A percentile compares a stretch with the other conserved stretches of the same genome.
phyloP scores from a whole-genome alignment of 2,329 filamentous ascomycete genomes.

The Scedosporium aurantiacum region DNA sequence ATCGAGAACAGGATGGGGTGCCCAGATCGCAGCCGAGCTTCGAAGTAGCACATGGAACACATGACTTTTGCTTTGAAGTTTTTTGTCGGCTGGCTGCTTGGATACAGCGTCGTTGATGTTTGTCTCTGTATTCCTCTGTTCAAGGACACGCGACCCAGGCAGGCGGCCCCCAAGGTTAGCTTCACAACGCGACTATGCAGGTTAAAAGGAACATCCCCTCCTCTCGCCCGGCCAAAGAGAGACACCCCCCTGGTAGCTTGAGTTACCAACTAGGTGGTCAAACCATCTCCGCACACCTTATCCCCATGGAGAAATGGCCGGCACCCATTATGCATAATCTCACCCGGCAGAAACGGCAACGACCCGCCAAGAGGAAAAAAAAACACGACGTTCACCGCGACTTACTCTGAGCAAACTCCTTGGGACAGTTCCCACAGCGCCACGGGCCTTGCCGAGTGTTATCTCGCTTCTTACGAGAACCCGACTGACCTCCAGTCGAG shows the following conservation, averaged over 20 bases:
- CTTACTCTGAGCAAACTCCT: background rate
- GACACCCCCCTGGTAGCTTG: too few relatives aligned
- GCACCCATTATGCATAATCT: background rate
- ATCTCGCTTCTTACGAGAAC: conserved; percentile 1
- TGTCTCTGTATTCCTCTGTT: background rate
- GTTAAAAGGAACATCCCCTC: background rate
- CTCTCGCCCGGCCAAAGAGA: background rate
- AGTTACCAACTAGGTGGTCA: too few relatives aligned
- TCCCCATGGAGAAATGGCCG: too few relatives aligned
- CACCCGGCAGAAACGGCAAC: background rate
- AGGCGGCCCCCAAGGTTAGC: background rate
- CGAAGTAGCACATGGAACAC: conserved; percentile 1
- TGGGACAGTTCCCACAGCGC: conserved; percentile 1
- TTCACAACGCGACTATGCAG: background rate
- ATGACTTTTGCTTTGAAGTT: conserved; percentile 7
- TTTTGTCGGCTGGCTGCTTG: conserved; percentile 1
- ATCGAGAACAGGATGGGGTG: conserved; percentile 3
- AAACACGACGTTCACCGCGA: background rate
- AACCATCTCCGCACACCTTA: too few relatives aligned
- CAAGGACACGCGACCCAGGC: background rate
- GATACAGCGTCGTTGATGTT: background rate
- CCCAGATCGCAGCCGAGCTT: conserved; percentile 4
- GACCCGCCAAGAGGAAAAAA: background rate
- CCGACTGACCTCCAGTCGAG: background rate
- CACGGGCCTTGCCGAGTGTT: background rate